phyloP scores from a whole-genome alignment of 2,329 filamentous ascomycete species.

The Fusarium zealandicum region DNA sequence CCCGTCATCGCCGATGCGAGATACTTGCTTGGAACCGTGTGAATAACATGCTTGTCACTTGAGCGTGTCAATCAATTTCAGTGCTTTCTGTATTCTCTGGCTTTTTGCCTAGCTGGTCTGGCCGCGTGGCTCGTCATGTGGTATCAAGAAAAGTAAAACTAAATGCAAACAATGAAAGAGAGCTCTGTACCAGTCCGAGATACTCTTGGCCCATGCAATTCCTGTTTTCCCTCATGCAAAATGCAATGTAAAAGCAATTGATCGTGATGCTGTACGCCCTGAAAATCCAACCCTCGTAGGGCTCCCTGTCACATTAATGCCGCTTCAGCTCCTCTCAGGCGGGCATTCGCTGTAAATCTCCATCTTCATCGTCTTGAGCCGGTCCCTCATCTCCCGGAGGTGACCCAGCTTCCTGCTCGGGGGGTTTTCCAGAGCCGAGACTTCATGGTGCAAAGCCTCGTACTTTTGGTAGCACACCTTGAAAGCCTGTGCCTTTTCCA shows the following conservation, averaged over 20 bases:
- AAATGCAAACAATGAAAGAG: slow-evolving; percentile 35
- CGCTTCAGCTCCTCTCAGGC: slow-evolving; percentile 38
- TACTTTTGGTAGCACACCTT: slow-evolving; percentile 65
- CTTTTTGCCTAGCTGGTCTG: slow-evolving; percentile 33
- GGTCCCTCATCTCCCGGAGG: slow-evolving; percentile 61
- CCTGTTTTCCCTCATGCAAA: slow-evolving; percentile 35
- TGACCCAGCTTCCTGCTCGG: slow-evolving; percentile 58
- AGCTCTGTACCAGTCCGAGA: slow-evolving; percentile 31
- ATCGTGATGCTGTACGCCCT: slow-evolving; percentile 39
- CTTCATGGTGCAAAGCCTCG: slow-evolving; percentile 62
- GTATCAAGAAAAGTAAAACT: slow-evolving; percentile 36
- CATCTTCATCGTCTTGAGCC: slow-evolving; percentile 63
- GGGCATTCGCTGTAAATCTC: slow-evolving; percentile 61
- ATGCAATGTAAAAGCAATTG: slow-evolving; percentile 39
- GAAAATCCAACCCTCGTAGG: slow-evolving; percentile 17
- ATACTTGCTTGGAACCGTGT: not conserved
- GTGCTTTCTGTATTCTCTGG: slow-evolving; percentile 38
- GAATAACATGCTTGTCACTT: slow-evolving; percentile 2
- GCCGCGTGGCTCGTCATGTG: slow-evolving; percentile 33
- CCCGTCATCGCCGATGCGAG: slow-evolving; percentile 8
- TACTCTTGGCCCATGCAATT: slow-evolving; percentile 38
- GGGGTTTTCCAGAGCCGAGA: slow-evolving; percentile 59
- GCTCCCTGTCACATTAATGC: slow-evolving; percentile 25
- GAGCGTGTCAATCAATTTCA: slow-evolving; percentile 17
- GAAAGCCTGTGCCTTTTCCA: slow-evolving; percentile 63